Evolutionary conservation across 2,329 filamentous ascomycete genomes (phyloP), one percentile per base, ranked within the genome.

Genomic region (Aschersonia sp.): DNA sequence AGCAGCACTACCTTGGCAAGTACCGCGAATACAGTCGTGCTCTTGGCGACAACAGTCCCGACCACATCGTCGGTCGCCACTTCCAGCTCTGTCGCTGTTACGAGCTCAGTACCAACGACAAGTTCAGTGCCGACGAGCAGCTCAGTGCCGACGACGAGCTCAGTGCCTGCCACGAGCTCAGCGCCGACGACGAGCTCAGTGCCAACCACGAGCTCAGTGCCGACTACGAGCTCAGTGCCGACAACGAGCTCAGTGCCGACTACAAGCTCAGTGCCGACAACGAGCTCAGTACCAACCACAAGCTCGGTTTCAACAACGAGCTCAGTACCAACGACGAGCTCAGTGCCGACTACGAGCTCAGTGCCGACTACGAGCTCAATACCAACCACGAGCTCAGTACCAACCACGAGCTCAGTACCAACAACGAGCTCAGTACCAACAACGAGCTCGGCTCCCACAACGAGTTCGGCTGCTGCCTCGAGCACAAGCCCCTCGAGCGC

Each of bases 381-480:
- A 37, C 35, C 12, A 2, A 39, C 8, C 3, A 8, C 35, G 12
- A 39, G 35, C 35, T 39, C 35, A 39, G 35, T 12, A 2, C 35
- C 35, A 9, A 12, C 35, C 1, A 9, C 35, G 35, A 39, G 9
- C 35, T 39, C 35, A 12, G 35, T 9, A 4, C 35, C 12, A 3
- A 8, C 35, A 1, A 8, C 3, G 4, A 39, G 8, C 35, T 4
- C 2, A 39, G 40, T n/a, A 3, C 40, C n/a, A 1, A 7, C 40
- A 1, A n/a, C 40, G 5, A 42, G 11, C 10, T 14, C 52, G 32
- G 45, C 46, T 2, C 45, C 51, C 1, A 46, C 35, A 2, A 40
- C 49, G 5, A 48, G 31, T 22, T 37, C 12, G 5, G 10, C 22
- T 30, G 7, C 45, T 5, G 51, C 46, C 9, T 44, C 52, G 9